Evolutionary conservation across 352 stramenopile species (phyloP).

Genomic region (Pythium guiyangense): DNA sequence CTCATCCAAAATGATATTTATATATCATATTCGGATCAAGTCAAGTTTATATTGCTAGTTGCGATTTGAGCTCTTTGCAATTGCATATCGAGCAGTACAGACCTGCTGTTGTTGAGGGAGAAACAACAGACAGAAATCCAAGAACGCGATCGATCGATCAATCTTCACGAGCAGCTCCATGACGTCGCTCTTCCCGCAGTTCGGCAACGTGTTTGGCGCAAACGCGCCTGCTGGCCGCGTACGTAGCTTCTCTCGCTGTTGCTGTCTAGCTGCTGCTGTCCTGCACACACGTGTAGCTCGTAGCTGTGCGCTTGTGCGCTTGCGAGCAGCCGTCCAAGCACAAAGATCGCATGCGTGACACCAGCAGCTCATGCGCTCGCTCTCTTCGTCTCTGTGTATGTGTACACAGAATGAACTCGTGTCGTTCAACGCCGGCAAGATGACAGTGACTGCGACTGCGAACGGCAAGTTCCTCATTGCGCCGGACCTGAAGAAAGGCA

Average conservation of each 20-base stretch:
- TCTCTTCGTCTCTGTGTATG: not conserved
- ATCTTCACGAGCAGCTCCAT: constrained; percentile 15
- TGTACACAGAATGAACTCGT: constrained; percentile 70
- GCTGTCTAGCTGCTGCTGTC: not conserved
- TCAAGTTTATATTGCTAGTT: too few relatives aligned
- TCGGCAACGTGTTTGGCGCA: constrained; percentile 77
- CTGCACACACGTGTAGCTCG: not conserved
- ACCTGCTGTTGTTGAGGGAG: not conserved
- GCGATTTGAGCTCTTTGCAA: too few relatives aligned
- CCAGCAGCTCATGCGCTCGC: not conserved
- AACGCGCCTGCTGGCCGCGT: constrained; percentile 41
- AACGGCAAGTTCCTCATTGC: constrained; percentile 87
- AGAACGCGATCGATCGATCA: constrained; percentile 9
- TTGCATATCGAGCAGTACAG: not conserved
- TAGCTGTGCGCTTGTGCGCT: not conserved
- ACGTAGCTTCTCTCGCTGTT: not conserved
- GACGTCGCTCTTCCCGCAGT: constrained; percentile 73
- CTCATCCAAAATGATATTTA: too few relatives aligned
- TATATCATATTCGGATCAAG: too few relatives aligned
- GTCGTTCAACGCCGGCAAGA: constrained; percentile 91
- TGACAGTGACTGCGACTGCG: constrained; percentile 65
- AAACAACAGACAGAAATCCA: constrained; percentile 7
- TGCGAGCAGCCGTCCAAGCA: not conserved
- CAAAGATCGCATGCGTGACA: not conserved
- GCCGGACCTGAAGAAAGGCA: constrained; percentile 89